Conservation (phyloP, 257 asterid genomes). For the Paulownia fortunei region DNA sequence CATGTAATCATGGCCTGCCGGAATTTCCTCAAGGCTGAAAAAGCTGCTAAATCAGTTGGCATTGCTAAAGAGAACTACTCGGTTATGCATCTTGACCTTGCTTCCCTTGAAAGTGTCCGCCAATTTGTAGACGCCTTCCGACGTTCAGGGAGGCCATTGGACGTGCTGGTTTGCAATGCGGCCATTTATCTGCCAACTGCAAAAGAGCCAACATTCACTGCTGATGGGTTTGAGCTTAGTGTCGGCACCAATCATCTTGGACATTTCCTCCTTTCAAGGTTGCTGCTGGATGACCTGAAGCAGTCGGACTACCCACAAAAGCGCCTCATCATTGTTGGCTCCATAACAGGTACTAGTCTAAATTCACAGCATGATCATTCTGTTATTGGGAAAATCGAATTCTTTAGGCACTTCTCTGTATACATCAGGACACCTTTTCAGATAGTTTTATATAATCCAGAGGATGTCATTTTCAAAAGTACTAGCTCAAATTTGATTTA, state of each 20-base stretch:
- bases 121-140: slow-evolving; percentile 73
- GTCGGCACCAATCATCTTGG: slow-evolving; percentile 89
- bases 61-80: slow-evolving; percentile 74
- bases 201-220: slow-evolving; percentile 76
- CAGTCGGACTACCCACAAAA: slow-evolving; percentile 64
- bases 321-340: slow-evolving; percentile 83
- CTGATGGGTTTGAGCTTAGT: slow-evolving; percentile 87
- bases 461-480: background rate
- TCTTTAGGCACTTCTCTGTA: background rate
- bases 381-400: background rate
- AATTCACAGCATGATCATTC: background rate
- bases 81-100: slow-evolving; percentile 82
- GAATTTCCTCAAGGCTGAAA: slow-evolving; percentile 84
- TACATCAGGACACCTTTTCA: no score
- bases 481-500: slow-evolving; percentile 2
- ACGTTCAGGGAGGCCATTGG: slow-evolving; percentile 68
- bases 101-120: slow-evolving; percentile 84
- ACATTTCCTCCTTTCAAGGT: slow-evolving; percentile 70
- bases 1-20: slow-evolving; percentile 90
- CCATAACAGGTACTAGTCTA: slow-evolving; percentile 71
- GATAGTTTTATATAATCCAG: background rate
- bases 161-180: slow-evolving; percentile 83
- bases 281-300: slow-evolving; percentile 71
- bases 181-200: slow-evolving; percentile 87
- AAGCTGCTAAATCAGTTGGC: slow-evolving; percentile 75